Base-by-base conservation (phyloP, 2,329 filamentous ascomycete genomes). In the Phyllosticta capitalensis region DNA sequence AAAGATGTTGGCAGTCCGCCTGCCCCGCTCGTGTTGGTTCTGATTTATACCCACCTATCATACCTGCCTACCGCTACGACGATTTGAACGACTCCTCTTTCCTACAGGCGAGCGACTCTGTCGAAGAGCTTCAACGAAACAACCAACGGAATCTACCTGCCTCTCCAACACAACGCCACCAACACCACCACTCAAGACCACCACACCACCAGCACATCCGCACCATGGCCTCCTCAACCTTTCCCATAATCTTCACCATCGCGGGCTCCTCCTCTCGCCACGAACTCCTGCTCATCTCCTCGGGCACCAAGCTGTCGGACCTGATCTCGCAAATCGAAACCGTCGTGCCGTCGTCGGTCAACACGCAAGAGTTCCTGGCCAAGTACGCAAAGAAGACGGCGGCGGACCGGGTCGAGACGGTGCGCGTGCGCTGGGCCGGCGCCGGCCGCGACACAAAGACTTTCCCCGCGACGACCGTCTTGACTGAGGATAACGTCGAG, bases 241-340 rank as follows among this genome's bases (percentile, higher is more conserved):
- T 72, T 55, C 70, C 71, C 17, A 63, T 70, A 58, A 62, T 74
- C 52, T 74, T 74, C 65, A 72, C 67, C n/a, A 66, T 73, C 54
- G 67, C 67, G 28, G 65, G 66, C 54, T 67, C 65, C 30, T 64
- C 64, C 53, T 45, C 38, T 5, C 65, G 71, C 51, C 72, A 74
- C 60, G 72, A 74, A 60, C 56, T 69, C 65, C 61, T 62, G 60
- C 51, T 66, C 56, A 50, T 66, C 50, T 30, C 48, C 14, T 50
- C 63, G 19, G 10, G 14, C n/a, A 55, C 55, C 53, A 50, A 57
- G 14, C 52, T 64, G 52, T n/a, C 50, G 9, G 51, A 61, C 50
- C 56, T 66, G 24, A 58, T 58, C 2, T 24, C 52, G 14, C 24
- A 58, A 21, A 65, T 66, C 61, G 52, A 54, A 7, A 10, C 28